These are phyloP conservation scores for Xylaria sp. DNA, from an alignment of 2,329 filamentous ascomycete genomes.

Conservation along the genomic window DNA sequence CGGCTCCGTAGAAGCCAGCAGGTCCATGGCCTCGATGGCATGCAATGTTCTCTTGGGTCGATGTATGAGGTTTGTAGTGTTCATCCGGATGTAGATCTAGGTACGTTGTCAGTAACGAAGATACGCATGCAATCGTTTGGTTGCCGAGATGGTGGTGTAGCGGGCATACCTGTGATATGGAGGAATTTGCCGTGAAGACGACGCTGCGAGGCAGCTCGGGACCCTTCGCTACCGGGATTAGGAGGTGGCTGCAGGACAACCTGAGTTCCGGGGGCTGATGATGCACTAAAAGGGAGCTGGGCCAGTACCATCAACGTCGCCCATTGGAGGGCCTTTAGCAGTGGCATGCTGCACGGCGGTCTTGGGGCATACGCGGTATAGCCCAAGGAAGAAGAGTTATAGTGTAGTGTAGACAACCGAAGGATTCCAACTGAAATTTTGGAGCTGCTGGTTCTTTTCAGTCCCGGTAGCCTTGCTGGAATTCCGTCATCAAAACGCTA, in stretches of 20 bases:
- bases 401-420: not conserved
- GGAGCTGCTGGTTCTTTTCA: not conserved
- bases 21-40: constrained; percentile 82
- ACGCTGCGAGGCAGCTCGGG: constrained; percentile 39
- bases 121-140: constrained; percentile 5
- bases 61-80: constrained; percentile 81
- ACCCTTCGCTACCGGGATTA: constrained; percentile 26
- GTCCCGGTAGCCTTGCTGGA: not conserved
- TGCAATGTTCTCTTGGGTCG: constrained; percentile 68
- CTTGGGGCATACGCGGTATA: not conserved
- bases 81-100: constrained; percentile 90
- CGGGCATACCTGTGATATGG: constrained; percentile 78
- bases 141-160: constrained; percentile 26
- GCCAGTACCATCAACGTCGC: constrained; percentile 34
- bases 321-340: constrained; percentile 30
- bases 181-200: constrained; percentile 77
- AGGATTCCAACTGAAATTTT: not conserved
- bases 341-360: constrained; percentile 32
- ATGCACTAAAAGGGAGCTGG: constrained; percentile 35
- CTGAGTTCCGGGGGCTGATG: constrained; percentile 33
- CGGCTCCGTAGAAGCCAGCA: constrained; percentile 82
- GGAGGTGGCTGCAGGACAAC: constrained; percentile 35
- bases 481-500: constrained; percentile 15
- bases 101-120: constrained; percentile 13
- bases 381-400: not conserved